Evolutionary conservation across 257 asterid genomes (phyloP), one percentile per base, ranked within the genome.

Genomic region (Nicotiana paniculata): DNA sequence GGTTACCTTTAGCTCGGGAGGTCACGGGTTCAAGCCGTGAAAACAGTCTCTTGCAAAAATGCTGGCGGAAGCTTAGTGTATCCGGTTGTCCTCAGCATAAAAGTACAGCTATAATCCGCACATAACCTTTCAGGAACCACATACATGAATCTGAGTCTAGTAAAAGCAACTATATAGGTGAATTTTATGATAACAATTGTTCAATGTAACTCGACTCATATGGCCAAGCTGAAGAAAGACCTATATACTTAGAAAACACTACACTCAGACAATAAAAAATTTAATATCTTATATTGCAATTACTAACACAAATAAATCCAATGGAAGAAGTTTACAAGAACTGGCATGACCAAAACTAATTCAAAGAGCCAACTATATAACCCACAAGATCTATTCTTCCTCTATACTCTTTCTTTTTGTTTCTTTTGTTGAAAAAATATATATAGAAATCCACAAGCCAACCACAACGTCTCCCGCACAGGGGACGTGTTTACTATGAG

Each of bases 261-360:
- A 53, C 72, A 76, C 54, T 70, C 77, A 77, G 65, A 43, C 37
- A 82, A 77, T 69, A 21, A 48, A 79, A 7, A 85, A 26, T 43
- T 12, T 43, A 80, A 86, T 68, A 85, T 82, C 72, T 84, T 91
- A 87, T 91, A 87, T 89, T 85, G 82, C 35, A 83, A 80, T 82
- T 84, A 86, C 88, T 63, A 88, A 87, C 91, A 92, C 88, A 89
- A 92, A 91, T 91, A 90, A 93, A 92, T 90, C 90, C 46, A 51
- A 75, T 15, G 61, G 63, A 86, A 48, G 81, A 61, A 81, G 55
- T 80, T 83, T 61, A 74, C 80, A 75, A 81, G 15, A 81, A 85
- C 87, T 79, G 32, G 32, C 83, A 78, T 66, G 63, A 65, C 77
- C 89, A 86, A 75, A 81, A 54, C 81, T 65, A 72, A 69, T 67